phyloP scores from a whole-genome alignment of 2,329 filamentous ascomycete species.

The Tolypocladium sp. region DNA sequence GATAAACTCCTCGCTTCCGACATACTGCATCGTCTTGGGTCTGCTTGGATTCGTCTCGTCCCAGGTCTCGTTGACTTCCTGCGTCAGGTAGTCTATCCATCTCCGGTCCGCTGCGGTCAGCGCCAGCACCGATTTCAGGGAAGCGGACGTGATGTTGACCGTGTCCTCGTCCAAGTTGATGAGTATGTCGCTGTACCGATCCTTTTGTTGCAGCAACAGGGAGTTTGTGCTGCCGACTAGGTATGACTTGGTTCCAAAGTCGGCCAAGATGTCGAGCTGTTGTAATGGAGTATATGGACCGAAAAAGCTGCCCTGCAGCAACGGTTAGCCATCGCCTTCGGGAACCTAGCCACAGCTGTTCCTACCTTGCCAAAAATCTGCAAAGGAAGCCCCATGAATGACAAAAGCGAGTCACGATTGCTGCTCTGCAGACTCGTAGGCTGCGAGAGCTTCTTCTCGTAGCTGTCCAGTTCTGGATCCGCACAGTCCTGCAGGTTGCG shows the following conservation, averaged over 20 bases:
- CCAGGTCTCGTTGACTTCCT: constrained; percentile 93
- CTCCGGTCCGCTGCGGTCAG: constrained; percentile 81
- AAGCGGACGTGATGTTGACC: constrained; percentile 74
- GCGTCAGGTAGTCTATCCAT: constrained; percentile 94
- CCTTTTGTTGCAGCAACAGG: constrained; percentile 83
- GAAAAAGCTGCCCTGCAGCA: constrained; percentile 71
- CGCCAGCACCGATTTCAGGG: constrained; percentile 63
- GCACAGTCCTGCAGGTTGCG: constrained; percentile 90
- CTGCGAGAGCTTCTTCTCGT: constrained; percentile 64
- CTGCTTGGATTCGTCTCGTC: constrained; percentile 81
- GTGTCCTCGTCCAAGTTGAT: constrained; percentile 90
- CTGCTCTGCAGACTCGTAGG: constrained; percentile 85
- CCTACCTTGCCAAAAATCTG: constrained; percentile 86
- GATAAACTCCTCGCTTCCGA: constrained; percentile 95
- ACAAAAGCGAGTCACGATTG: constrained; percentile 78
- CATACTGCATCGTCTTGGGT: constrained; percentile 91
- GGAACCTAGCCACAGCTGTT: background rate
- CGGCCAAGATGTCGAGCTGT: constrained; percentile 86
- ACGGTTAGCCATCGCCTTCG: constrained; percentile 6
- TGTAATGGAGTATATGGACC: constrained; percentile 95
- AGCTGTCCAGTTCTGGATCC: constrained; percentile 81
- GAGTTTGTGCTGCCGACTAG: constrained; percentile 97
- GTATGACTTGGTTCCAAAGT: constrained; percentile 92
- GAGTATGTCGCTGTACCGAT: constrained; percentile 91
- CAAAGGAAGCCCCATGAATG: constrained; percentile 89